A percentile compares a stretch with the other conserved stretches of the same genome.
Evolutionary conservation across 2,329 filamentous ascomycete species (phyloP).

Genomic region (Cordyceps javanica): DNA sequence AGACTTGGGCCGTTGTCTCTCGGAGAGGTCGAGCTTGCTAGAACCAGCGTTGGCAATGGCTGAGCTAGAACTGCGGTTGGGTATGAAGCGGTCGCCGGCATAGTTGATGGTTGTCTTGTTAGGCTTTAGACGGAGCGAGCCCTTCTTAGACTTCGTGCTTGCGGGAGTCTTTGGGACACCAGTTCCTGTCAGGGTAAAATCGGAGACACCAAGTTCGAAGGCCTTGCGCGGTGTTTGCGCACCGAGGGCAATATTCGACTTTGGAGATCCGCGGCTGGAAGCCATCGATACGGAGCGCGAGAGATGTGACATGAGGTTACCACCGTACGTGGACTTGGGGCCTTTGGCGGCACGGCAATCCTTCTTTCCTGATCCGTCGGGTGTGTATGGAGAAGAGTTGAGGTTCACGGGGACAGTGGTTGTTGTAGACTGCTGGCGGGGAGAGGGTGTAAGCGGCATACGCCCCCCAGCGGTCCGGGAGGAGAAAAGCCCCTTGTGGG

Average conservation of each 20-base stretch:
- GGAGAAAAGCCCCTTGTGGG: constrained; percentile 87
- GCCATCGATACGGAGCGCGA: constrained; percentile 61
- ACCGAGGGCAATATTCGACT: constrained; percentile 84
- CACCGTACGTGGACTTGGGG: constrained; percentile 71
- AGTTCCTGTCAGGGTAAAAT: constrained; percentile 85
- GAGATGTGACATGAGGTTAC: constrained; percentile 74
- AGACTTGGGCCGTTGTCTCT: constrained; percentile 68
- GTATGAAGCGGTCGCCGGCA: constrained; percentile 87
- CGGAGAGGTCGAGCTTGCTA: constrained; percentile 69
- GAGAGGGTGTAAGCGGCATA: constrained; percentile 90
- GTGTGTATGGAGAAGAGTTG: constrained; percentile 71
- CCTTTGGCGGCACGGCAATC: constrained; percentile 40
- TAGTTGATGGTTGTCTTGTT: constrained; percentile 79
- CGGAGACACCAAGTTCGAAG: constrained; percentile 84
- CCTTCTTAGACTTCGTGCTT: constrained; percentile 52
- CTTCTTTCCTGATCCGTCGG: constrained; percentile 51
- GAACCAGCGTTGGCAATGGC: constrained; percentile 76
- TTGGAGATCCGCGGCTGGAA: constrained; percentile 78
- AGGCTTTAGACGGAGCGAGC: constrained; percentile 44
- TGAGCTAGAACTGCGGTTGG: constrained; percentile 85
- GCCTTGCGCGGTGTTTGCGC: constrained; percentile 72
- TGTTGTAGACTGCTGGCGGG: constrained; percentile 57
- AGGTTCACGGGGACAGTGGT: constrained; percentile 44
- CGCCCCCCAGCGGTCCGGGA: constrained; percentile 89
- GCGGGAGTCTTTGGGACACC: constrained; percentile 58